A percentile compares a stretch with the other conserved stretches of the same genome.
phyloP scores from a whole-genome alignment of 345 rosid species.

The Cochlearia excelsa region DNA sequence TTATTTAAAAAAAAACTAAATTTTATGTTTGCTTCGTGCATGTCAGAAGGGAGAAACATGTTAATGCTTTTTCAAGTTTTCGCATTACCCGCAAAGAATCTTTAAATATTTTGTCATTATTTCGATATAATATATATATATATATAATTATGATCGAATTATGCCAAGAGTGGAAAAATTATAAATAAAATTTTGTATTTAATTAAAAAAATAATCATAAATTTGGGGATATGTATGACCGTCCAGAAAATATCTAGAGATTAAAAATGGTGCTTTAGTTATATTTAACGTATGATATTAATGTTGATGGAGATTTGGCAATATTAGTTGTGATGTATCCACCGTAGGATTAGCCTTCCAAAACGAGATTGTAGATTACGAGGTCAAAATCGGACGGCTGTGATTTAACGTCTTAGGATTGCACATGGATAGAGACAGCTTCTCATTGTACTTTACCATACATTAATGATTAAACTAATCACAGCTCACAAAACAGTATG shows the following conservation, averaged over 20 bases:
- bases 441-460: neutral
- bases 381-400: conserved; percentile 19
- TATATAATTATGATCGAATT: no score
- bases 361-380: conserved; percentile 31
- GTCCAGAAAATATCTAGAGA: no score
- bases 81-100: conserved; percentile 16
- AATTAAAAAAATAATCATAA: no score
- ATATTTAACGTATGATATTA: no score
- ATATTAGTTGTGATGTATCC: conserved; percentile 20
- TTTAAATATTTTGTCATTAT: neutral
- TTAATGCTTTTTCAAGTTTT: conserved; percentile 20
- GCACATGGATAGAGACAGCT: conserved; percentile 31
- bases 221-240: no score
- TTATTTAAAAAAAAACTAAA: neutral
- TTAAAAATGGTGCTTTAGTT: no score
- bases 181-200: no score
- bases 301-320: conserved; percentile 21
- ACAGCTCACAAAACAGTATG: conserved; percentile 9
- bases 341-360: conserved; percentile 26
- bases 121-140: no score
- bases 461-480: conserved; percentile 8
- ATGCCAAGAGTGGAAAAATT: no score
- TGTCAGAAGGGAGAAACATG: conserved; percentile 33
- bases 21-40: conserved; percentile 26
- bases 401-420: conserved; percentile 20